Percentiles rank a stretch among this genome's conserved stretches.
Conservation (phyloP, 352 stramenopile species). For the Phytophthora nicotianae region DNA sequence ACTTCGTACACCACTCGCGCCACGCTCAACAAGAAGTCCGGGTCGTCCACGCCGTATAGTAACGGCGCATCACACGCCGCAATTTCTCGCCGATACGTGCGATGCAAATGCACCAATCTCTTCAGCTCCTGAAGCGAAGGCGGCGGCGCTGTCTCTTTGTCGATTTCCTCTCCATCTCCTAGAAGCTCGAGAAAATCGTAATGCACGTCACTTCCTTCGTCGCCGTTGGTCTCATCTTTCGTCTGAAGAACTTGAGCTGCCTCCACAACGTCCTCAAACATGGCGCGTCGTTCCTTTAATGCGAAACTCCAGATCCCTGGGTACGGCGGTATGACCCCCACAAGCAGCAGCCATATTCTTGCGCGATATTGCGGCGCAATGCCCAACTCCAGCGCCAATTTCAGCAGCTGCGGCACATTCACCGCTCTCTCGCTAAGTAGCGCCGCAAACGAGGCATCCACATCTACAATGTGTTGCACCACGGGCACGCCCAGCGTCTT, state of each 20-base stretch:
- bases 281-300: conserved; percentile 48
- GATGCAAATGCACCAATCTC: conserved; percentile 46
- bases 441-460: conserved; percentile 75
- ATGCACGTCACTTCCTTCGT: conserved; percentile 16
- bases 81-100: conserved; percentile 51
- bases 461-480: conserved; percentile 82
- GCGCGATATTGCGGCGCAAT: conserved; percentile 59
- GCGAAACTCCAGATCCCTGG: conserved; percentile 69
- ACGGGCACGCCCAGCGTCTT: conserved; percentile 88
- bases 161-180: conserved; percentile 1
- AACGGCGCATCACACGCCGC: conserved; percentile 23
- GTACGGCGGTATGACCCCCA: conserved; percentile 59
- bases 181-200: conserved; percentile 38
- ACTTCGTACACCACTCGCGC: conserved; percentile 49
- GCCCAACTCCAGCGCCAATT: conserved; percentile 77
- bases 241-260: conserved; percentile 56
- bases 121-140: conserved; percentile 14
- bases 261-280: conserved; percentile 71
- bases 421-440: conserved; percentile 61
- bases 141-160: background rate
- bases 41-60: conserved; percentile 49
- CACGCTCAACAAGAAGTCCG: conserved; percentile 39
- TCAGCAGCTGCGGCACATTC: conserved; percentile 71
- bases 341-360: conserved; percentile 65
- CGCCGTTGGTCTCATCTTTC: conserved; percentile 21